Percentiles rank a stretch among this genome's conserved stretches.
These are phyloP conservation scores for Mixia osmundae DNA, from an alignment of 1,284 basidiomycete species.

Conservation along the genomic window DNA sequence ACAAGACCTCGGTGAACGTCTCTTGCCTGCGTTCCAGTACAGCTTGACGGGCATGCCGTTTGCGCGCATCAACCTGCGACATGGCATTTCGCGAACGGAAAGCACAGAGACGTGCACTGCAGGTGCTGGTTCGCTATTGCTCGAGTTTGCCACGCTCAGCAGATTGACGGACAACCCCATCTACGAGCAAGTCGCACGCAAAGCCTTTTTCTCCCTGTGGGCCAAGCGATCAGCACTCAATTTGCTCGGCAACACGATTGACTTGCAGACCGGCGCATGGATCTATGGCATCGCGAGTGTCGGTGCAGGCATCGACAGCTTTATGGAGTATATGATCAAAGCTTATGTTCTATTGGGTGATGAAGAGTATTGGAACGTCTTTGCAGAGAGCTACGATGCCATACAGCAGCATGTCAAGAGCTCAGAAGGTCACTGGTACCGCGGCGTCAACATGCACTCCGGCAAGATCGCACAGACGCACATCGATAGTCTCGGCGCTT, in stretches of 20 bases:
- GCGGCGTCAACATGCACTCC: slow-evolving; percentile 48
- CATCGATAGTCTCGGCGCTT: slow-evolving; percentile 62
- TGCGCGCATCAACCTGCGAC: slow-evolving; percentile 58
- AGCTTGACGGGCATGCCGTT: slow-evolving; percentile 73
- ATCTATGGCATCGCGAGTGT: slow-evolving; percentile 35
- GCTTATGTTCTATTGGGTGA: slow-evolving; percentile 32
- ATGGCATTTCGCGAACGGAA: slow-evolving; percentile 39
- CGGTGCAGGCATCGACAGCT: slow-evolving; percentile 79
- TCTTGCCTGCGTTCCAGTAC: slow-evolving; percentile 56
- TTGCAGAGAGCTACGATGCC: slow-evolving; percentile 58
- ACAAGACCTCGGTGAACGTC: slow-evolving; percentile 52
- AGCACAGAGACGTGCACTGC: slow-evolving; percentile 56
- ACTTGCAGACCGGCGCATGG: slow-evolving; percentile 26
- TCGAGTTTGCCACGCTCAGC: slow-evolving; percentile 78
- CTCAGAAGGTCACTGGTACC: slow-evolving; percentile 68
- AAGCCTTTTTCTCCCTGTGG: slow-evolving; percentile 79
- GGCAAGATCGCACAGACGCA: slow-evolving; percentile 44
- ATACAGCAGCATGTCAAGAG: slow-evolving; percentile 64
- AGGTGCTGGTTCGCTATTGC: slow-evolving; percentile 67
- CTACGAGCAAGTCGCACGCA: slow-evolving; percentile 36
- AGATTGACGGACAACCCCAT: slow-evolving; percentile 61
- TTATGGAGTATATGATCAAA: slow-evolving; percentile 55
- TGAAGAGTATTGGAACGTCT: slow-evolving; percentile 68
- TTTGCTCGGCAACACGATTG: slow-evolving; percentile 68
- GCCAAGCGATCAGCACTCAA: slow-evolving; percentile 46